Percentiles rank a stretch among this genome's conserved stretches.
phyloP scores from a whole-genome alignment of 2,329 filamentous ascomycete species.

The Xylariaceae sp. region DNA sequence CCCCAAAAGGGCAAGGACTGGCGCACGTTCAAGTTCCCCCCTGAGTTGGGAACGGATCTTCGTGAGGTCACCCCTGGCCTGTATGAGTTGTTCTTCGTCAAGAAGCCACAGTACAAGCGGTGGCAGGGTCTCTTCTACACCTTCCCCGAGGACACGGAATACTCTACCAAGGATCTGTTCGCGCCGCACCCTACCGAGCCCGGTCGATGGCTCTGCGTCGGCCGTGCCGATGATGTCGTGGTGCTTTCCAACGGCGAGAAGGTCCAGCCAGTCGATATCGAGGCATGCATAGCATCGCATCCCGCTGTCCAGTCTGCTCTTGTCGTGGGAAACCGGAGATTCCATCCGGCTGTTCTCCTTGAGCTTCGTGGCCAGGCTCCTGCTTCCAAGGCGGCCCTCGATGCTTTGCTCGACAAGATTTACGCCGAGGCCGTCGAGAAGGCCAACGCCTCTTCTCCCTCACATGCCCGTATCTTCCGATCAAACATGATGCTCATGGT shows the following conservation, averaged over 20 bases:
- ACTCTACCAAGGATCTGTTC: conserved; percentile 25
- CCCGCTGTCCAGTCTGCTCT: conserved; percentile 23
- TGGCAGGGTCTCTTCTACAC: conserved; percentile 27
- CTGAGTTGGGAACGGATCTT: conserved; percentile 22
- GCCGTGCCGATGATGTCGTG: conserved; percentile 25
- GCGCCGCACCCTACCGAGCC: conserved; percentile 23
- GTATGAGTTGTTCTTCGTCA: conserved; percentile 24
- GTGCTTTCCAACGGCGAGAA: conserved; percentile 26
- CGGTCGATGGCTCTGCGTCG: conserved; percentile 24
- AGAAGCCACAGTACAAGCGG: conserved; percentile 23
- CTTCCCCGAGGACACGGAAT: conserved; percentile 24
- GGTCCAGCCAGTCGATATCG: conserved; percentile 25
- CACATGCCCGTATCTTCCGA: conserved; percentile 25
- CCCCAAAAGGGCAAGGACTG: conserved; percentile 24
- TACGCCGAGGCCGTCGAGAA: conserved; percentile 25
- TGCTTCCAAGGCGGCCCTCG: conserved; percentile 12
- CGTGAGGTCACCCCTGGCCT: conserved; percentile 24
- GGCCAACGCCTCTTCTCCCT: conserved; percentile 22
- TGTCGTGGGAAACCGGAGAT: conserved; percentile 24
- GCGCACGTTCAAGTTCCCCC: conserved; percentile 25
- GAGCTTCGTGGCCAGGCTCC: conserved; percentile 19
- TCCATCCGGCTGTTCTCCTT: conserved; percentile 23
- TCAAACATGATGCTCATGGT: conserved; percentile 25
- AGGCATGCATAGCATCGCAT: conserved; percentile 22
- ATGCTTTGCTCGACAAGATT: conserved; percentile 21